These are phyloP conservation scores for Tolypocladium tundrense DNA, from an alignment of 2,329 filamentous ascomycete species.

Conservation along the genomic window DNA sequence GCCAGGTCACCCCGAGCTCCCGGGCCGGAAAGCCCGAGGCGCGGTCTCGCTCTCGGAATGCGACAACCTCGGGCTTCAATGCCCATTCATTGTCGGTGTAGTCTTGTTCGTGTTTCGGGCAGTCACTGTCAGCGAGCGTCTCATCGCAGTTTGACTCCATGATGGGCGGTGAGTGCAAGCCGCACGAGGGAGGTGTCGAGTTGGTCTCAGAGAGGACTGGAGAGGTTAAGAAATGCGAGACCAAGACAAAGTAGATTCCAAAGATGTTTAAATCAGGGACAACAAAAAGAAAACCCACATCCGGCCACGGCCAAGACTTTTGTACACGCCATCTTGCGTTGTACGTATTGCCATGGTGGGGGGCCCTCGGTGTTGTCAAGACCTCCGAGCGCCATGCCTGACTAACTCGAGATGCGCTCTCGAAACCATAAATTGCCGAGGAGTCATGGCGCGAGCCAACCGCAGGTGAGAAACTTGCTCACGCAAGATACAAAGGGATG, in stretches of 20 bases:
- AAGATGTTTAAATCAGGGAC: not conserved
- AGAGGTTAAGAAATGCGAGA: not conserved
- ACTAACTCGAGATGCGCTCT: not conserved
- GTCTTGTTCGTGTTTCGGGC: slow-evolving; percentile 3
- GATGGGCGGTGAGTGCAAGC: not conserved
- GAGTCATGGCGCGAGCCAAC: not conserved
- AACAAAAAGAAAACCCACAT: not conserved
- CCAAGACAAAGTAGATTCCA: not conserved
- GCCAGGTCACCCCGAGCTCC: slow-evolving; percentile 54
- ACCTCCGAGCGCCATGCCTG: not conserved
- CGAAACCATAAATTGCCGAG: not conserved
- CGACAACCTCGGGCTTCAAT: slow-evolving; percentile 36
- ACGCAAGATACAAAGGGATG: not conserved
- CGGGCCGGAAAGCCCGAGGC: slow-evolving; percentile 35
- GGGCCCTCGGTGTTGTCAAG: not conserved
- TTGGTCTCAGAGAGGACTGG: not conserved
- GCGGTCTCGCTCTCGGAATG: slow-evolving; percentile 29
- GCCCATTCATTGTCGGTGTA: slow-evolving; percentile 27
- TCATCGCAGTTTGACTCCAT: slow-evolving; percentile 18
- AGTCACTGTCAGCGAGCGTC: slow-evolving; percentile 13
- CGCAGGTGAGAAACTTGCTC: not conserved
- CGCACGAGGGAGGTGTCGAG: not conserved
- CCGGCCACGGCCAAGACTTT: not conserved
- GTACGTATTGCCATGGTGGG: not conserved
- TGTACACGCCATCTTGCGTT: not conserved